Base-by-base conservation (phyloP, 2,329 filamentous ascomycete genomes). In the Paracoccidioides brasiliensis region DNA sequence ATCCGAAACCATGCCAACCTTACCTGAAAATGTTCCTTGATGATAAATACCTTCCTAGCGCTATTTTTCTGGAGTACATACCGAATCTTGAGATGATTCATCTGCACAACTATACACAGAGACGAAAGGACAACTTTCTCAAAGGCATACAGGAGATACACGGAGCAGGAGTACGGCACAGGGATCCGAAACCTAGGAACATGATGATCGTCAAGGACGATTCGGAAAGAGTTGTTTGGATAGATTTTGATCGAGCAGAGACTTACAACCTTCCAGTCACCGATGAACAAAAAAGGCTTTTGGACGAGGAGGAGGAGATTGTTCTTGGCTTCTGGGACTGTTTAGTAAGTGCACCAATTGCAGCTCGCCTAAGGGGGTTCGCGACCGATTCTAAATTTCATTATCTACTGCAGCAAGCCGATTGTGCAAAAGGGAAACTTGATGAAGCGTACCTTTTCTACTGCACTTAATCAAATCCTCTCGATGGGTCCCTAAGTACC, bases 61-160 rank as follows among this genome's bases (percentile, higher is more conserved):
- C 61, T 0, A 64, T 67, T 7, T 44, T 67, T 5, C 52, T 66
- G 14, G 65, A 66, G 46, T 66, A 65, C 50, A 58, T 66, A 9
- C 57, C 61, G 8, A 53, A 62, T 41, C 52, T 62, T 14, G 59
- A 63, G 43, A 48, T n/a, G 3, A 9, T 66, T 3, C 61, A 64
- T 37, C 63, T 60, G 48, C 52, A 56, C 8, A 65, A 66, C 46
- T 58, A 54, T 40, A 63, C 63, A n/a, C 60, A 59, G 1, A 46
- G 57, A 9, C 50, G 58, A n/a, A 59, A 58, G 56, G 50, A 42
- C 6, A 48, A 59, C 28, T 61, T 60, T 5, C 51, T 65, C 42
- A 51, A 61, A 1, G 62, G 62, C 2, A 56, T 66, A 7, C 48
- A 57, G 42, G 41, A 60, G 49, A 64, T 67, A 7, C 60, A 65